Evolutionary conservation across 345 rosid species (phyloP), one percentile per base, ranked within the genome.

Genomic region (Turritis glabra): DNA sequence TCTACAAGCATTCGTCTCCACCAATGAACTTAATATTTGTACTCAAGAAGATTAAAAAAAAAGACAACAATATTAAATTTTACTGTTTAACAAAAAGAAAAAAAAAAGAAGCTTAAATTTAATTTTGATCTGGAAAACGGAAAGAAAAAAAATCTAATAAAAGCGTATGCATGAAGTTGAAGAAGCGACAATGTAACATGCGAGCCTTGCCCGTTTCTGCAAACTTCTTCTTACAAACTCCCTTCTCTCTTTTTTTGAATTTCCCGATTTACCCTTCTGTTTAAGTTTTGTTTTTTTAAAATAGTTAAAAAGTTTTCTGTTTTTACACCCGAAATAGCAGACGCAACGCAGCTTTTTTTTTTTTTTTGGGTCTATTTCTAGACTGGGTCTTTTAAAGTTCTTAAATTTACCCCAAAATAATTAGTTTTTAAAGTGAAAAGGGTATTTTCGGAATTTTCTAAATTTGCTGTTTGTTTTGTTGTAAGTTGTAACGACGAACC

Each of bases 181-280:
- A 76, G 73, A 80, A 78, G 80, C 54, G 85, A 82, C 93, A 85
- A 71, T 84, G 88, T 87, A 89, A 91, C 93, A 88, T 88, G 89
- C 90, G 88, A 84, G 84, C 33, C 84, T 83, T 76, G 87, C 93
- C 87, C 88, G 89, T 86, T 88, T 88, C 85, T 77, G 84, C 81
- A 80, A 80, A 21, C 67, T 40, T 25, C 67, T 60, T 60, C 40
- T 10, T 11, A 59, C 64, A 37, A 59, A 59, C 29, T 26, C 21
- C n/a, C n/a, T n/a, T n/a, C 35, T 18, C 51, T 21, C 32, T 35
- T 43, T 60, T 48, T 13, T 25, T 37, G 2, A 2, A 7, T 68
- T 83, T 64, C 76, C 89, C 19, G 38, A 66, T 26, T 41, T 83
- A 57, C 89, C 91, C 87, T 82, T 77, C 15, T 67, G 11, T 46